Conservation (phyloP, 345 rosid species). For the Lumnitzera littorea region DNA sequence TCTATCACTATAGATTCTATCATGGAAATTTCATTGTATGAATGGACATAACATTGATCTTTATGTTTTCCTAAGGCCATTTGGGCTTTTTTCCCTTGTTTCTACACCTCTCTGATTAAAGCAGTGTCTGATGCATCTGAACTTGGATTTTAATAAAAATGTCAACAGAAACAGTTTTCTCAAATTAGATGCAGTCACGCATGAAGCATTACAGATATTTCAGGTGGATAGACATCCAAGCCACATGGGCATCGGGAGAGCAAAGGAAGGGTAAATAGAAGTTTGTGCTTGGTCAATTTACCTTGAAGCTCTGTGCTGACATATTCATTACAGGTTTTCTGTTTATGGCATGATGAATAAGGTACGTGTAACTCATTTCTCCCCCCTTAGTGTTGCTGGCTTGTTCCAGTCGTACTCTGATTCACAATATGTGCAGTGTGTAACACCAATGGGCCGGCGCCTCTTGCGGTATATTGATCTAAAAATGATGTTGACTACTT, state of each 20-base stretch:
- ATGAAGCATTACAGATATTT: slow-evolving; percentile 90
- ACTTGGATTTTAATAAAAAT: slow-evolving; percentile 30
- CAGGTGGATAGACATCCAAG: slow-evolving; percentile 97
- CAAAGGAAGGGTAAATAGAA: slow-evolving; percentile 82
- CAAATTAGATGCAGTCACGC: slow-evolving; percentile 88
- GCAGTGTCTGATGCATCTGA: not conserved
- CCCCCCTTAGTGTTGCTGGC: slow-evolving; percentile 3
- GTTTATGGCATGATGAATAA: slow-evolving; percentile 97
- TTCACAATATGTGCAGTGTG: slow-evolving; percentile 54
- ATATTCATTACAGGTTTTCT: slow-evolving; percentile 65
- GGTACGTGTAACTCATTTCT: slow-evolving; percentile 35
- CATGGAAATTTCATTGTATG: slow-evolving; percentile 73
- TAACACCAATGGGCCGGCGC: slow-evolving; percentile 86
- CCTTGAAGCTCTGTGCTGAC: slow-evolving; percentile 16
- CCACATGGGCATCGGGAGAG: slow-evolving; percentile 99
- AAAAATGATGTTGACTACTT: slow-evolving; percentile 9
- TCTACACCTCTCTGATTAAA: not conserved
- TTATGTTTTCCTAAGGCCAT: slow-evolving; percentile 6
- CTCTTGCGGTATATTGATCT: slow-evolving; percentile 58
- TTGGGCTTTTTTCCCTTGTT: not conserved
- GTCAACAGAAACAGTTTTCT: slow-evolving; percentile 66
- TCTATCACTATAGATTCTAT: slow-evolving; percentile 79
- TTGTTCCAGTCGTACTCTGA: slow-evolving; percentile 16
- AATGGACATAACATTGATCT: slow-evolving; percentile 10
- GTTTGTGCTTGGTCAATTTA: slow-evolving; percentile 8